Percentiles rank a stretch among this genome's conserved stretches.
These are phyloP conservation scores for Neurospora sp. DNA, from an alignment of 495 filamentous ascomycete genomes.

Conservation along the genomic window DNA sequence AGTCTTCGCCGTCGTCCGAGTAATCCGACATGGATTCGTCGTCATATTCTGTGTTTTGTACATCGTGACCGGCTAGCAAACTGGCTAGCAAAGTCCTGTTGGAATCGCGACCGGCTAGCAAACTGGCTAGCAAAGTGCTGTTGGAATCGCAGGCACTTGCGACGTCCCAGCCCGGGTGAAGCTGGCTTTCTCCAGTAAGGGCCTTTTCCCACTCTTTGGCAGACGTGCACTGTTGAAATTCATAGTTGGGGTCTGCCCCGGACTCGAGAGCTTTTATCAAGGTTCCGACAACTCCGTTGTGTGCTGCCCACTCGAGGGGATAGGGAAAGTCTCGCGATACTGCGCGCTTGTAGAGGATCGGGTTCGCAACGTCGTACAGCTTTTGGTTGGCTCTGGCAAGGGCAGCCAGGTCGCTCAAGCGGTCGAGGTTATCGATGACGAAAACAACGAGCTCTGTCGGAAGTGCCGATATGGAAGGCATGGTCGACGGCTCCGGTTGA, in stretches of 20 bases:
- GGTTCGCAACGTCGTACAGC: slow-evolving; percentile 14
- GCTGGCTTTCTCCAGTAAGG: neutral
- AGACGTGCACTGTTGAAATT: slow-evolving; percentile 11
- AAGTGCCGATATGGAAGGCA: slow-evolving; percentile 7
- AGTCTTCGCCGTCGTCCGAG: neutral
- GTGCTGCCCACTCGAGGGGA: slow-evolving; percentile 21
- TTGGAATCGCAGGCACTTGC: neutral
- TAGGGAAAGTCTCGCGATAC: slow-evolving; percentile 8
- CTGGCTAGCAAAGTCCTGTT: neutral
- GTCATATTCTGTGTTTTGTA: slow-evolving; percentile 2
- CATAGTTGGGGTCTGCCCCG: slow-evolving; percentile 16
- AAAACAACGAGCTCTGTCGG: slow-evolving; percentile 21
- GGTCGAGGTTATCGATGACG: slow-evolving; percentile 17
- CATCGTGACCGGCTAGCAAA: too few relatives aligned
- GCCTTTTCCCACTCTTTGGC: slow-evolving; percentile 10
- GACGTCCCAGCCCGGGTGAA: slow-evolving; percentile 1
- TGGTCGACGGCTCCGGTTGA: neutral
- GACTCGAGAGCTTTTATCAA: slow-evolving; percentile 15
- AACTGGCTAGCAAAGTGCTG: neutral
- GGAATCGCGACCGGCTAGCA: too few relatives aligned
- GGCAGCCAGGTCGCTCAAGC: slow-evolving; percentile 14
- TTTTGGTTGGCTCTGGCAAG: slow-evolving; percentile 13
- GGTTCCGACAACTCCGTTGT: slow-evolving; percentile 12
- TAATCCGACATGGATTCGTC: slow-evolving; percentile 5
- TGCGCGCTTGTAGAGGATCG: slow-evolving; percentile 17